These are phyloP conservation scores for Scheffersomyces illinoinensis DNA, from an alignment of 1,139 yeast species.

Conservation along the genomic window DNA sequence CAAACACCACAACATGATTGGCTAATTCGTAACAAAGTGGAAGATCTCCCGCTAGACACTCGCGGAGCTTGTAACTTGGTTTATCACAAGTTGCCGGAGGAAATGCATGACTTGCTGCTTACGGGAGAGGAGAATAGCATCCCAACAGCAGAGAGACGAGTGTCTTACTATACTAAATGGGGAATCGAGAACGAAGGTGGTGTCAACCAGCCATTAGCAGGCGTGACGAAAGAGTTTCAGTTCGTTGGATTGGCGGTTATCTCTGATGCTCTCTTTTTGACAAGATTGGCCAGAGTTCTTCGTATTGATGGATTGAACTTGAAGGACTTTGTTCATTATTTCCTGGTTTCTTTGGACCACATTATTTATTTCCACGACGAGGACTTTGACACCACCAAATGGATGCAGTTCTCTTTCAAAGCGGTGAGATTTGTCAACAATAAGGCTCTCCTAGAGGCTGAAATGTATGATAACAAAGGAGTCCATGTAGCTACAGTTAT, in stretches of 20 bases:
- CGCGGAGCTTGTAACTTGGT: conserved; percentile 18
- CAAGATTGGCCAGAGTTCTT: conserved; percentile 37
- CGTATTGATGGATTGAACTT: conserved; percentile 23
- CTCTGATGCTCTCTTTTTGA: conserved; percentile 60
- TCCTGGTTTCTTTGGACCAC: conserved; percentile 67
- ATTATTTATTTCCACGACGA: conserved; percentile 65
- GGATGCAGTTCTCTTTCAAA: conserved; percentile 53
- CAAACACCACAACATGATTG: conserved; percentile 39
- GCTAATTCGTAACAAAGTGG: conserved; percentile 15
- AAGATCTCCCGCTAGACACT: conserved; percentile 17
- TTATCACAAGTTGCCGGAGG: conserved; percentile 42
- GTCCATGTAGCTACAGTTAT: conserved; percentile 61
- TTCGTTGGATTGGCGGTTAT: conserved; percentile 64
- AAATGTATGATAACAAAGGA: conserved; percentile 53
- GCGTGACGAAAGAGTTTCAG: conserved; percentile 32
- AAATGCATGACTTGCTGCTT: conserved; percentile 28
- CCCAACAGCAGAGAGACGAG: conserved; percentile 34
- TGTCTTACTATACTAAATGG: conserved; percentile 46
- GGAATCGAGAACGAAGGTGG: conserved; percentile 29
- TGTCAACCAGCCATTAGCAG: conserved; percentile 6
- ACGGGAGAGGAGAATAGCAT: conserved; percentile 27
- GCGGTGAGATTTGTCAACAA: conserved; percentile 55
- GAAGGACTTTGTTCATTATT: conserved; percentile 28
- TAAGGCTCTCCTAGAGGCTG: conserved; percentile 60
- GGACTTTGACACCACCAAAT: conserved; percentile 52